Evolutionary conservation across 139 green algal genomes (phyloP).

Genomic region (Diplosphaera chodatii): DNA sequence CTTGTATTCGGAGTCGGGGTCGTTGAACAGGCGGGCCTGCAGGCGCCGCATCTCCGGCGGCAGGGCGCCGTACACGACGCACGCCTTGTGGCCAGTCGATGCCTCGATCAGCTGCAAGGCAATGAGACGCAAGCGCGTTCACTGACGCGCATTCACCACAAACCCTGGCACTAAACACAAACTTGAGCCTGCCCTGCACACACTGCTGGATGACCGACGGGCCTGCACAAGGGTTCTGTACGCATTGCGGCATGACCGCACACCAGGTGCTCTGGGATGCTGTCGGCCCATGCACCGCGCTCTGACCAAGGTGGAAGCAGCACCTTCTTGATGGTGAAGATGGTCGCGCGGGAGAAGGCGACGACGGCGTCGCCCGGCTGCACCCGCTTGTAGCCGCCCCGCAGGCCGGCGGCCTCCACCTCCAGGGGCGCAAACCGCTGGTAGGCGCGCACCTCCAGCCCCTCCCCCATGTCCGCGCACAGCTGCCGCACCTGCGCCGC

Average conservation of each 20-base stretch:
- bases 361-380: conserved; percentile 88
- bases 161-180: too few relatives aligned
- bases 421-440: conserved; percentile 61
- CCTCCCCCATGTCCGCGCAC: conserved; percentile 54
- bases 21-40: conserved; percentile 88
- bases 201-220: too few relatives aligned
- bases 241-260: too few relatives aligned
- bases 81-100: conserved; percentile 28
- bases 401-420: conserved; percentile 29
- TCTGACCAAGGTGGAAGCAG: too few relatives aligned
- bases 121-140: too few relatives aligned
- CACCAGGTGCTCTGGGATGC: too few relatives aligned
- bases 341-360: conserved; percentile 78
- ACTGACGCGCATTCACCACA: too few relatives aligned
- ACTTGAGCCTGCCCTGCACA: too few relatives aligned
- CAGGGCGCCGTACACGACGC: conserved; percentile 84
- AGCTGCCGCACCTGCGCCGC: conserved; percentile 24
- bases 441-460: conserved; percentile 61
- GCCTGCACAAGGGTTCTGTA: too few relatives aligned
- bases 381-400: conserved; percentile 31
- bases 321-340: conserved; percentile 57
- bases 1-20: conserved; percentile 53
- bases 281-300: too few relatives aligned
- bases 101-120: conserved; percentile 50
- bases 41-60: conserved; percentile 75